A percentile compares a stretch with the other conserved stretches of the same genome.
Conservation (phyloP, 345 rosid genomes). For the Toxicodendron radicans region DNA sequence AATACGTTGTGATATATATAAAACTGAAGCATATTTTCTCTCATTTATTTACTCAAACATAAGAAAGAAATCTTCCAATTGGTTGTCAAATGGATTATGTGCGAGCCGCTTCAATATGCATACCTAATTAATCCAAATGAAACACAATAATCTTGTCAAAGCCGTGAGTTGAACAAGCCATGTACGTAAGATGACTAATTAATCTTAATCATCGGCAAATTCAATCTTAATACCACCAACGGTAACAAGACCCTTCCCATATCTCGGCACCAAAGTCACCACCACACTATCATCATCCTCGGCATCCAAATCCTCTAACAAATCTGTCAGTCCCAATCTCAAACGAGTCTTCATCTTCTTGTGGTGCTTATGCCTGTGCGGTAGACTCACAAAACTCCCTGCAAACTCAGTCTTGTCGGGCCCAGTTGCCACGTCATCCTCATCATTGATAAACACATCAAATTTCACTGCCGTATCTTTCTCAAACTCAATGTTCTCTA, state of each 20-base stretch:
- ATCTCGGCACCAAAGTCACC: slow-evolving; percentile 52
- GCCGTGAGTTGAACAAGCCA: not conserved
- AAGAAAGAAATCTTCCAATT: no score
- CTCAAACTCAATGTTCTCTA: slow-evolving; percentile 47
- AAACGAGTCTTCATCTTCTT: slow-evolving; percentile 40
- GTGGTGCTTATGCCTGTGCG: slow-evolving; percentile 44
- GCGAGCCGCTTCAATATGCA: no score
- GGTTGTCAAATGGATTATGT: no score
- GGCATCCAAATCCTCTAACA: slow-evolving; percentile 52
- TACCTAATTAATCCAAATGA: not conserved
- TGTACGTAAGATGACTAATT: not conserved
- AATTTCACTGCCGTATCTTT: slow-evolving; percentile 40
- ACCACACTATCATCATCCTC: slow-evolving; percentile 50
- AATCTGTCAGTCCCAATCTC: slow-evolving; percentile 45
- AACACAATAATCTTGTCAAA: not conserved
- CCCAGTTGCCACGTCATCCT: slow-evolving; percentile 26
- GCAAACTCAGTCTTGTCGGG: slow-evolving; percentile 54
- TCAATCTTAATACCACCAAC: slow-evolving; percentile 49
- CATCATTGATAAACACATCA: slow-evolving; percentile 54
- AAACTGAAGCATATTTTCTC: no score
- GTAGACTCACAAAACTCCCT: slow-evolving; percentile 58
- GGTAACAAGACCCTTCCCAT: slow-evolving; percentile 25
- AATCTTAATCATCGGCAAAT: slow-evolving; percentile 22
- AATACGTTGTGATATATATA: no score
- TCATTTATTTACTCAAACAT: not conserved